Evolutionary conservation across 2,329 filamentous ascomycete species (phyloP).

Genomic region (Clonostachys chloroleuca): DNA sequence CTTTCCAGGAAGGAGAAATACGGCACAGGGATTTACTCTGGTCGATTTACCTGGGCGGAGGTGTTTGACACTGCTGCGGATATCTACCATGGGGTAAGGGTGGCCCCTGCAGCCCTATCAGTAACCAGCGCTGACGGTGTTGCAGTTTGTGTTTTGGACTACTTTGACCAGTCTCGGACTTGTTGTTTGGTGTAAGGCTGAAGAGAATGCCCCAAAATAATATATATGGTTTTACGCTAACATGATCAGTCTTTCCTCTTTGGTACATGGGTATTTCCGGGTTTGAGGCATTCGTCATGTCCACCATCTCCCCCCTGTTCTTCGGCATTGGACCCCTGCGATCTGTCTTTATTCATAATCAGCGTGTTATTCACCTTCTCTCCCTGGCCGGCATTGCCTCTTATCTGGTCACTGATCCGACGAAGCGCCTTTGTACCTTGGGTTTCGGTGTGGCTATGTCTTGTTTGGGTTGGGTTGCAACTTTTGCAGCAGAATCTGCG

Average conservation of each 20-base stretch:
- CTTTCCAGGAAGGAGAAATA: slow-evolving; percentile 67
- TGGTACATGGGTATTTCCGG: slow-evolving; percentile 99
- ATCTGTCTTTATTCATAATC: slow-evolving; percentile 61
- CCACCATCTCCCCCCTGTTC: slow-evolving; percentile 74
- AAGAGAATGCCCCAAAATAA: too few relatives aligned
- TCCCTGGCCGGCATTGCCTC: slow-evolving; percentile 76
- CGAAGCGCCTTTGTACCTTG: slow-evolving; percentile 72
- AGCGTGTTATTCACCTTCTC: slow-evolving; percentile 68
- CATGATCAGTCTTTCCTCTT: slow-evolving; percentile 73
- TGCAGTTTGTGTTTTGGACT: slow-evolving; percentile 90
- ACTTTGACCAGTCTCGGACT: slow-evolving; percentile 86
- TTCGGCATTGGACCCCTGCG: slow-evolving; percentile 69
- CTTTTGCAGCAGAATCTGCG: slow-evolving; percentile 71
- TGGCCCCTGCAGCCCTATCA: background rate
- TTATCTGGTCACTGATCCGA: slow-evolving; percentile 70
- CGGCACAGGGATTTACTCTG: slow-evolving; percentile 63
- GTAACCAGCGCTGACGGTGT: slow-evolving; percentile 9
- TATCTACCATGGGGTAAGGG: slow-evolving; percentile 81
- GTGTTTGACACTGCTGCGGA: slow-evolving; percentile 80
- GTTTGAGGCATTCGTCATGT: slow-evolving; percentile 87
- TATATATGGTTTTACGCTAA: background rate
- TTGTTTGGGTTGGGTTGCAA: slow-evolving; percentile 80
- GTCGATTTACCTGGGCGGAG: slow-evolving; percentile 68
- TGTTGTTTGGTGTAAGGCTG: slow-evolving; percentile 84
- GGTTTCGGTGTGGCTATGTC: slow-evolving; percentile 77